Evolutionary conservation across 2,329 filamentous ascomycete species (phyloP).

Genomic region (Cladosporium sp.): DNA sequence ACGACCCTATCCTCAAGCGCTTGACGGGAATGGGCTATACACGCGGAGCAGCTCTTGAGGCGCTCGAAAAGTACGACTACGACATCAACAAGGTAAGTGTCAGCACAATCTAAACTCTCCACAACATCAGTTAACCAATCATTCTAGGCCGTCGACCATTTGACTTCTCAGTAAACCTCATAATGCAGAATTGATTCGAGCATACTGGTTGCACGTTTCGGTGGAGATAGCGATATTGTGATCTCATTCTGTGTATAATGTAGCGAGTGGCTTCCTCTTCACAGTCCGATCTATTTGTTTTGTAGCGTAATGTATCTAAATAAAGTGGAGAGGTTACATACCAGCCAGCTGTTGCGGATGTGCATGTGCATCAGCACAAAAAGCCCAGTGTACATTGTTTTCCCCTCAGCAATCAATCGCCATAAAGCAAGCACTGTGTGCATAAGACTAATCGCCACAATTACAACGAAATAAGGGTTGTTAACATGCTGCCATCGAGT

Average conservation of each 20-base stretch:
- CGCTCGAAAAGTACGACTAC: conserved; percentile 92
- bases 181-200: background rate
- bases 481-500: too few relatives aligned
- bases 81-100: conserved; percentile 82
- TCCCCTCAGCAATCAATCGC: too few relatives aligned
- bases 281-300: too few relatives aligned
- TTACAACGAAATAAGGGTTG: too few relatives aligned
- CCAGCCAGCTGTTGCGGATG: background rate
- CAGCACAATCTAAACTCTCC: background rate
- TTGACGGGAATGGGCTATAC: conserved; percentile 86
- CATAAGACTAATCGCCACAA: too few relatives aligned
- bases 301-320: conserved; percentile 12
- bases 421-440: too few relatives aligned
- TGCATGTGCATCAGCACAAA: too few relatives aligned
- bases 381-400: too few relatives aligned
- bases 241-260: background rate
- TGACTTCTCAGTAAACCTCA: conserved; percentile 11
- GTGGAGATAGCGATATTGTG: background rate
- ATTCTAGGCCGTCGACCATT: conserved; percentile 20
- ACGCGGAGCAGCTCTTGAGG: conserved; percentile 66
- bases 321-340: background rate
- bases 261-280: background rate
- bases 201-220: background rate
- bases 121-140: background rate
- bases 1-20: conserved; percentile 87